These are phyloP conservation scores for Ustanciosporium gigantosporum DNA, from an alignment of 1,284 basidiomycete species.

Conservation along the genomic window DNA sequence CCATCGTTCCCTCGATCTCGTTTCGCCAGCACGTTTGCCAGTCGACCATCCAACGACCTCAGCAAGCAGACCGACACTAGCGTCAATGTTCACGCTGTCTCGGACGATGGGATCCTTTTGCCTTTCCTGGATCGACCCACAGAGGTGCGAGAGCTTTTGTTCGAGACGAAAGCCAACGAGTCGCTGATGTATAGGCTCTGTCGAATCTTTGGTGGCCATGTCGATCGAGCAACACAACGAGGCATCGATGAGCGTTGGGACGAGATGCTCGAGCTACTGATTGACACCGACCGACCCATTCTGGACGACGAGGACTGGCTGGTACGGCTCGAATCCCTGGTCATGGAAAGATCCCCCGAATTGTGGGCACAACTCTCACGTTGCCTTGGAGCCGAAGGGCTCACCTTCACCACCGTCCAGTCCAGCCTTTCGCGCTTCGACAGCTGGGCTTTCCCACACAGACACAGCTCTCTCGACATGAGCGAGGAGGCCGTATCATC, in stretches of 20 bases:
- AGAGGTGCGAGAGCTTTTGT: conserved; percentile 36
- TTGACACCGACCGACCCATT: conserved; percentile 25
- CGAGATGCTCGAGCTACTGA: conserved; percentile 36
- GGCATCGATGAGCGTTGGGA: conserved; percentile 36
- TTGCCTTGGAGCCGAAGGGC: conserved; percentile 32
- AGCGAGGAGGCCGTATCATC: conserved; percentile 9
- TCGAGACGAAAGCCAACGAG: conserved; percentile 28
- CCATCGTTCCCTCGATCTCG: conserved; percentile 4
- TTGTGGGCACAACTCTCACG: conserved; percentile 33
- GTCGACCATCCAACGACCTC: conserved; percentile 4
- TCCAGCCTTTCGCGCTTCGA: conserved; percentile 17
- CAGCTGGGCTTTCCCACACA: conserved; percentile 27
- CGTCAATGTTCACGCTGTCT: conserved; percentile 30
- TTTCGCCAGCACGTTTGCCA: conserved; percentile 29
- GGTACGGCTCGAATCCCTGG: conserved; percentile 18
- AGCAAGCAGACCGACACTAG: conserved; percentile 16
- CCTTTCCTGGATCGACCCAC: conserved; percentile 38
- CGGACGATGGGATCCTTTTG: conserved; percentile 31
- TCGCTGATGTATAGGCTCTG: conserved; percentile 23
- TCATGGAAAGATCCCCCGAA: conserved; percentile 28
- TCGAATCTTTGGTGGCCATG: conserved; percentile 28
- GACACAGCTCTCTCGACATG: conserved; percentile 1
- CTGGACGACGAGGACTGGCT: conserved; percentile 42
- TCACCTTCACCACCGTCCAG: conserved; percentile 5
- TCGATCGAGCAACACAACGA: conserved; percentile 1